Evolutionary conservation across 129 eudicot species (phyloP), one percentile per base, ranked within the genome.

Genomic region (Centrapalus pauciflorus): DNA sequence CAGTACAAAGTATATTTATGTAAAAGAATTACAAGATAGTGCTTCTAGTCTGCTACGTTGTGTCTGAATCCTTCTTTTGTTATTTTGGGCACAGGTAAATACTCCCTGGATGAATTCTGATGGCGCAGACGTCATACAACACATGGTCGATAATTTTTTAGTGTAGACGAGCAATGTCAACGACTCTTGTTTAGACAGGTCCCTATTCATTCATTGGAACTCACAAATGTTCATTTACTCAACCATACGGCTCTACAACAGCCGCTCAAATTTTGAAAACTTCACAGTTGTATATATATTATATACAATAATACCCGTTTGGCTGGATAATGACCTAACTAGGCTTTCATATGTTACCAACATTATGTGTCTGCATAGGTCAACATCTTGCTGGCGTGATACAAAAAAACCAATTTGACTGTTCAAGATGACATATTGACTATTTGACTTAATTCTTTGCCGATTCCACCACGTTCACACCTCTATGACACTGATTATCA

Each of bases 61-160:
- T 27, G 20, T 28, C 77, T 61, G 55, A 72, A 37, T 37, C 26
- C 14, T 62, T 9, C 10, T 67, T 67, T 32, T 34, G 23, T 49
- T 54, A 16, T 52, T 55, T 21, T 56, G 35, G 73, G 60, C 60
- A 29, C 79, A 91, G 98, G 98, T 85, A 4, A 83, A 91, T 70
- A 77, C 78, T 29, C 72, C 76, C 1, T 81, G 84, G 34, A 51
- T 91, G 38, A 83, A 91, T 82, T 84, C 87, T 29, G 85, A 79
- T 74, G 98, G 98, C 0, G 88, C 88, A 0, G 90, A 85, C 21
- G 90, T 91, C 21, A 75, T 91, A 85, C 90, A 79, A 70, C 98
- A 91, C 58, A 82, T 87, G 85, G 66, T 87, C 41, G 97, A 91
- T 78, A 85, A 81, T 71, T 85, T 91, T 73, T 58, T 71, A 29